Percentiles rank a stretch among this genome's conserved stretches.
These are phyloP conservation scores for Populus pruinosa DNA, from an alignment of 345 rosid species.

Conservation along the genomic window DNA sequence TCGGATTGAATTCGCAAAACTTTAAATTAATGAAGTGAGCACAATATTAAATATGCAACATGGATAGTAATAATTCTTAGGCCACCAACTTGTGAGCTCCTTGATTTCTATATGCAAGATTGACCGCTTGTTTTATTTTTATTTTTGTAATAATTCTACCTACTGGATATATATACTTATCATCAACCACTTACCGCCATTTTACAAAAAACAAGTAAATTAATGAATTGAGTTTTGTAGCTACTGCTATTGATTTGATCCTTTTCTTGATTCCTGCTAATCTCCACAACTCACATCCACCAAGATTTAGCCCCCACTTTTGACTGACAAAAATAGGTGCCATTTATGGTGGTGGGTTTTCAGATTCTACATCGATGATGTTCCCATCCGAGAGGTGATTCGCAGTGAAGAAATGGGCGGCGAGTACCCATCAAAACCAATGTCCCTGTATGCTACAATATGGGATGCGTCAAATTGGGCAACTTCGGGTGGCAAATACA, in stretches of 20 bases:
- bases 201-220: no score
- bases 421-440: conserved; percentile 83
- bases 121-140: no score
- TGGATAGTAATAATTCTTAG: background rate
- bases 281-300: background rate
- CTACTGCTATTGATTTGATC: no score
- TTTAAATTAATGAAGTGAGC: no score
- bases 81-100: no score
- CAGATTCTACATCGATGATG: conserved; percentile 87
- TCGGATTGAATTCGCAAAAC: background rate
- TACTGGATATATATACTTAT: no score
- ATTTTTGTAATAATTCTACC: no score
- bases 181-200: no score
- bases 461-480: conserved; percentile 99
- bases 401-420: conserved; percentile 63
- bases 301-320: background rate
- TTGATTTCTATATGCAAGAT: no score
- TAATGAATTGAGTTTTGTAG: no score
- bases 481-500: conserved; percentile 71
- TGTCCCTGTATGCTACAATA: conserved; percentile 85
- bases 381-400: conserved; percentile 75
- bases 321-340: background rate
- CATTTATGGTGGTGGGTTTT: background rate
- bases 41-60: background rate
- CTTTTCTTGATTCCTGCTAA: background rate